Conservation (phyloP, 306 rosid genomes). For the Inga laurina region DNA sequence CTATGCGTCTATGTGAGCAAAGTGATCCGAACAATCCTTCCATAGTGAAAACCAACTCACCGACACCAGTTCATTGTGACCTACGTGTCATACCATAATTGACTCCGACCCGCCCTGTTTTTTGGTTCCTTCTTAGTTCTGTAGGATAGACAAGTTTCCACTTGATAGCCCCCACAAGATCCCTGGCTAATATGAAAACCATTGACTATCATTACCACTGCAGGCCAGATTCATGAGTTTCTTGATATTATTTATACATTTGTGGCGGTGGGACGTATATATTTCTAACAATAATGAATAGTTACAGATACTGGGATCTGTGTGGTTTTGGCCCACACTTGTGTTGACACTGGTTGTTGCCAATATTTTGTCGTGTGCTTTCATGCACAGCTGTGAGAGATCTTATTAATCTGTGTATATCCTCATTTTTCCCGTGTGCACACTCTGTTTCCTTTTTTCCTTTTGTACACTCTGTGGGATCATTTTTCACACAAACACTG, state of each 20-base stretch:
- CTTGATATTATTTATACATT: neutral
- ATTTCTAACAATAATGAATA: too few relatives aligned
- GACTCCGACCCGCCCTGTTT: neutral
- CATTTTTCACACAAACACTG: neutral
- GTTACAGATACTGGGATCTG: neutral
- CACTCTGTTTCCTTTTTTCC: neutral
- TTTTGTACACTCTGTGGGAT: neutral
- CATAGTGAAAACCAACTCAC: constrained; percentile 9
- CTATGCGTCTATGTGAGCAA: neutral
- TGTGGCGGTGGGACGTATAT: neutral
- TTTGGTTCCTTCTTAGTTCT: neutral
- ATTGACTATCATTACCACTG: neutral
- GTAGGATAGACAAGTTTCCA: neutral
- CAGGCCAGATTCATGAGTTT: neutral
- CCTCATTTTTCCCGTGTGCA: neutral
- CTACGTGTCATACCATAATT: neutral
- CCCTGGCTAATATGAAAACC: too few relatives aligned
- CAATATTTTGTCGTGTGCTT: constrained; percentile 5
- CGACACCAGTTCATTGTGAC: neutral
- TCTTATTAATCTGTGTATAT: neutral
- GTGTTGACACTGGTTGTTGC: neutral
- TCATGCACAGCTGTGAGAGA: neutral
- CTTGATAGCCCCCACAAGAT: neutral
- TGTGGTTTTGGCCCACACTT: constrained; percentile 8
- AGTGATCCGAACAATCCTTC: neutral